phyloP scores from a whole-genome alignment of 306 rosid genomes.

The Ammopiptanthus mongolicus region DNA sequence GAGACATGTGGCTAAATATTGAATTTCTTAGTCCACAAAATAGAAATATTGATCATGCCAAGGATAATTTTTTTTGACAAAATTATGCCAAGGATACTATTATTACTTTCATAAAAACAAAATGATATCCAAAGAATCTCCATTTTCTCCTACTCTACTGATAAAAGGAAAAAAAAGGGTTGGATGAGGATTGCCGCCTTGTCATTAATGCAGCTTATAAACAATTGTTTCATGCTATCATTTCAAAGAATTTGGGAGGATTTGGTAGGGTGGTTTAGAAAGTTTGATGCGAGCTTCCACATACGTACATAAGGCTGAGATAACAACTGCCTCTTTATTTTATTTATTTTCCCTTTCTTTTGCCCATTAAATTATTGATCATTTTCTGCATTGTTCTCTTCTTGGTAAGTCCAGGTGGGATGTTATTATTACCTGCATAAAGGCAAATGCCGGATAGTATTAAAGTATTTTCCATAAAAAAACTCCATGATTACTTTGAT shows the following conservation, averaged over 20 bases:
- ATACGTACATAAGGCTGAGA: slow-evolving; percentile 11
- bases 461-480: too few relatives aligned
- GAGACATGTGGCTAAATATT: neutral
- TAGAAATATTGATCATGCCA: neutral
- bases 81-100: neutral
- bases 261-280: slow-evolving; percentile 61
- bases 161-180: neutral
- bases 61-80: too few relatives aligned
- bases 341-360: neutral
- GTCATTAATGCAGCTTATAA: neutral
- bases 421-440: neutral
- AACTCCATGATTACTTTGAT: neutral
- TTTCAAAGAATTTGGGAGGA: slow-evolving; percentile 21
- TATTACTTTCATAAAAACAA: neutral
- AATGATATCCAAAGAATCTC: neutral
- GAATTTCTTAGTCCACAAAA: neutral
- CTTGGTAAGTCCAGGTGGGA: neutral
- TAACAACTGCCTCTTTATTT: neutral
- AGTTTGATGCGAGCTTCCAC: slow-evolving; percentile 12
- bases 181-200: neutral
- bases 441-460: too few relatives aligned
- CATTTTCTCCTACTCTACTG: neutral
- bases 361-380: neutral
- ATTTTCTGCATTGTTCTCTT: neutral
- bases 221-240: slow-evolving; percentile 2